Evolutionary conservation across 768 basidiomycete genomes (phyloP).

Genomic region (Tubosaeta sp.): DNA sequence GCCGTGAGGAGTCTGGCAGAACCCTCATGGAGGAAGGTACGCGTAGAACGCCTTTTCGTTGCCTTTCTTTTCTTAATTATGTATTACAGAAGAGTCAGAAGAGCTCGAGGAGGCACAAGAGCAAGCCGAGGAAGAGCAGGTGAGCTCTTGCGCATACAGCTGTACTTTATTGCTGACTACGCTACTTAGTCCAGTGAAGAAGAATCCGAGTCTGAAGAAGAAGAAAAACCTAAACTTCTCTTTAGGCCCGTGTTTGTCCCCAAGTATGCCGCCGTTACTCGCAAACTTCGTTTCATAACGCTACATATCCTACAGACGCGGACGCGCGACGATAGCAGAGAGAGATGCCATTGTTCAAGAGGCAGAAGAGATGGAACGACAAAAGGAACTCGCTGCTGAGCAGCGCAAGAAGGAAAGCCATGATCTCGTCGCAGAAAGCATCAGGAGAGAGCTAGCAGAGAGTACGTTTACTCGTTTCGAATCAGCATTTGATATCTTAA

Average conservation of each 20-base stretch:
- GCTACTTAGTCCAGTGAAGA: conserved; percentile 77
- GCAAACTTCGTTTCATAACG: conserved; percentile 2
- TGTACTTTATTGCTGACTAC: conserved; percentile 14
- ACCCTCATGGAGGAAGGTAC: conserved; percentile 58
- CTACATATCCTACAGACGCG: conserved; percentile 47
- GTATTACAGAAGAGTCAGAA: conserved; percentile 22
- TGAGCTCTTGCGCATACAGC: conserved; percentile 23
- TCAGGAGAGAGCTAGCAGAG: conserved; percentile 84
- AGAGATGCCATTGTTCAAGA: conserved; percentile 64
- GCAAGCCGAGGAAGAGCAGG: conserved; percentile 36
- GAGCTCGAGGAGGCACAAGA: conserved; percentile 47
- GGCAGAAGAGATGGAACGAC: conserved; percentile 67
- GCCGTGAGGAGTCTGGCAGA: conserved; percentile 72
- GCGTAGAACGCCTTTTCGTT: conserved; percentile 18
- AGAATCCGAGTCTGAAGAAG: conserved; percentile 72
- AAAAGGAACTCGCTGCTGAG: conserved; percentile 71
- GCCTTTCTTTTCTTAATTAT: conserved; percentile 4
- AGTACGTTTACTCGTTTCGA: conserved; percentile 49
- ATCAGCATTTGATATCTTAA: conserved; percentile 3
- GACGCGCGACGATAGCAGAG: conserved; percentile 68
- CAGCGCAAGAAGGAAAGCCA: conserved; percentile 86
- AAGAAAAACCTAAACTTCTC: conserved; percentile 65
- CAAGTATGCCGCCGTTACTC: conserved; percentile 55
- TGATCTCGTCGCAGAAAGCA: conserved; percentile 91
- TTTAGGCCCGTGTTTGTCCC: conserved; percentile 94